Evolutionary conservation across 2,329 filamentous ascomycete genomes (phyloP).

Genomic region (Cladosporium halotolerans): DNA sequence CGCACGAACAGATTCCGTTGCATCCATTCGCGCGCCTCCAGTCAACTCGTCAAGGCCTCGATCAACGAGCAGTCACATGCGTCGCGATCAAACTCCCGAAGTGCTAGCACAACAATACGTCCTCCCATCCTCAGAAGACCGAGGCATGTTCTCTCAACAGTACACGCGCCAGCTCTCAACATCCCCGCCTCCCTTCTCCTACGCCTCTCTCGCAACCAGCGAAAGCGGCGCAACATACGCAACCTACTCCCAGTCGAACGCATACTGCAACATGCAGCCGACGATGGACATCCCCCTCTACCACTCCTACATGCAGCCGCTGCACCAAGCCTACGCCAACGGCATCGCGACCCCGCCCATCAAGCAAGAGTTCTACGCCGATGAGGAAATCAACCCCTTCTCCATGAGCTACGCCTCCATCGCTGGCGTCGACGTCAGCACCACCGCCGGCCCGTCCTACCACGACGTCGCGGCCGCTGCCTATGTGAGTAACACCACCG

Average conservation of each 20-base stretch:
- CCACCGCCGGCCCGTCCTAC: conserved; percentile 7
- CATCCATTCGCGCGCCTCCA: conserved; percentile 11
- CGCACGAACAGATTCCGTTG: conserved; percentile 27
- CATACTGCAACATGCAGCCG: conserved; percentile 33
- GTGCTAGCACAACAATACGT: conserved; percentile 26
- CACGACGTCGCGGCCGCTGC: conserved; percentile 40
- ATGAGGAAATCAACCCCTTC: conserved; percentile 58
- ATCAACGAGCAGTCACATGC: conserved; percentile 18
- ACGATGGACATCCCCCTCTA: conserved; percentile 44
- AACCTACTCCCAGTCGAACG: conserved; percentile 18
- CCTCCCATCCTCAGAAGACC: conserved; percentile 47
- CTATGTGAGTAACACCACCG: conserved; percentile 57
- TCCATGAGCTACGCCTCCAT: conserved; percentile 64
- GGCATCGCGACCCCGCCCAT: conserved; percentile 45
- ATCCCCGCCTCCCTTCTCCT: conserved; percentile 64
- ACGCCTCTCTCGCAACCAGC: conserved; percentile 57
- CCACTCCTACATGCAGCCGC: conserved; percentile 51
- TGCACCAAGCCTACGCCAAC: conserved; percentile 33
- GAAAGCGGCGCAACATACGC: conserved; percentile 54
- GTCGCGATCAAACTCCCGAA: conserved; percentile 18
- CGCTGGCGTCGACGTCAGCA: conserved; percentile 54
- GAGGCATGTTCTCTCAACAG: conserved; percentile 58
- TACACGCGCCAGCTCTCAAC: conserved; percentile 64
- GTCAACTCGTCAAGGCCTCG: conserved; percentile 20
- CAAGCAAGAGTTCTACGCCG: conserved; percentile 60